Conservation (phyloP, 83 land plant genomes). For the Diphasiastrum complanatum region DNA sequence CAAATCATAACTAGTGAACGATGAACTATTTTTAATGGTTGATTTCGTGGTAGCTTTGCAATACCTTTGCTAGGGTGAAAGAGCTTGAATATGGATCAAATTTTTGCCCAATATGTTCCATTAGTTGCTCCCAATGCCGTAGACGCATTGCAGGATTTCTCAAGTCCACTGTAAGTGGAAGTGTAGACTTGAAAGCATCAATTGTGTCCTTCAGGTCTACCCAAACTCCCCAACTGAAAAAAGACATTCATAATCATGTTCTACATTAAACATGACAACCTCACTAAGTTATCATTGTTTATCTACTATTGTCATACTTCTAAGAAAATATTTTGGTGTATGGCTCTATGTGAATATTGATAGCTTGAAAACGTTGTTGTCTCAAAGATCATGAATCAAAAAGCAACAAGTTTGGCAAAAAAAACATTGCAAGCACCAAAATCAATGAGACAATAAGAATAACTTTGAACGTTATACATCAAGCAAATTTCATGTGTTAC, state of each 20-base stretch:
- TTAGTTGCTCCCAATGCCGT: slow-evolving; percentile 33
- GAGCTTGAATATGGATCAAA: slow-evolving; percentile 31
- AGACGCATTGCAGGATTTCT: slow-evolving; percentile 33
- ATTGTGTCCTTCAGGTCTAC: slow-evolving; percentile 28
- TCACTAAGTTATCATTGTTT: not conserved
- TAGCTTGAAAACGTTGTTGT: too few relatives aligned
- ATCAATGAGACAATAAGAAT: too few relatives aligned
- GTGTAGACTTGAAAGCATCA: slow-evolving; percentile 32
- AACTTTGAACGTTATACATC: too few relatives aligned
- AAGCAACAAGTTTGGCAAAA: too few relatives aligned
- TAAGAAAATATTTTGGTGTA: too few relatives aligned
- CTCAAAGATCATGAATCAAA: too few relatives aligned
- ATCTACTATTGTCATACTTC: too few relatives aligned
- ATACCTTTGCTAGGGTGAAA: slow-evolving; percentile 35
- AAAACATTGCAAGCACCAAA: too few relatives aligned
- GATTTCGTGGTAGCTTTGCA: not conserved
- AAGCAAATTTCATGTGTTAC: too few relatives aligned
- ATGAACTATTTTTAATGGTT: not conserved
- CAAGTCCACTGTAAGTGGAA: slow-evolving; percentile 33
- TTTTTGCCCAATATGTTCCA: slow-evolving; percentile 31
- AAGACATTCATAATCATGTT: slow-evolving; percentile 1
- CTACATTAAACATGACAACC: not conserved
- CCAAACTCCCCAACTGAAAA: slow-evolving; percentile 39
- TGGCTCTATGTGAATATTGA: too few relatives aligned
- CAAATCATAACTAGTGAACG: not conserved